Conservation (phyloP, 345 rosid species). For the Litchi chinensis region DNA sequence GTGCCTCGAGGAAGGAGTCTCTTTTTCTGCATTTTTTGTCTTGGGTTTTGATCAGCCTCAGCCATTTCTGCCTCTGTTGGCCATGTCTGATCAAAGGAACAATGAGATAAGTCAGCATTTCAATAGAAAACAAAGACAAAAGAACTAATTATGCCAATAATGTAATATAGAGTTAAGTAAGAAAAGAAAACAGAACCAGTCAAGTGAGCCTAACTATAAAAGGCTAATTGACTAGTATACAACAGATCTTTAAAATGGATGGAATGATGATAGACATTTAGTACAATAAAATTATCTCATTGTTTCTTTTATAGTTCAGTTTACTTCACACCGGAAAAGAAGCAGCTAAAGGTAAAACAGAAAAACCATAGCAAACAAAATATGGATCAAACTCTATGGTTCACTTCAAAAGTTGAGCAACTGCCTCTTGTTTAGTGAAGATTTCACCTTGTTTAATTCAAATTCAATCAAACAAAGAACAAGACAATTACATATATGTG, state of each 20-base stretch:
- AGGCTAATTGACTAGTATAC: background rate
- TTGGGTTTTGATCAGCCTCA: slow-evolving; percentile 69
- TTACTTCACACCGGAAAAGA: background rate
- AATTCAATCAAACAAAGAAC: background rate
- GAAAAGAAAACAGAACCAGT: background rate
- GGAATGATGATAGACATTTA: background rate
- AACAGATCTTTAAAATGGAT: background rate
- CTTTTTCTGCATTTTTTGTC: slow-evolving; percentile 56
- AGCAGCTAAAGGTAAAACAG: background rate
- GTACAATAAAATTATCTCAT: background rate
- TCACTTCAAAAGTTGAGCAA: background rate
- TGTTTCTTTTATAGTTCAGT: slow-evolving; percentile 5
- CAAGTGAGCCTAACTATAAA: background rate
- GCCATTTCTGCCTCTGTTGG: slow-evolving; percentile 96
- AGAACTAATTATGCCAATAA: background rate
- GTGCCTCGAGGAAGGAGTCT: slow-evolving; percentile 81
- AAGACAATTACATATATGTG: background rate
- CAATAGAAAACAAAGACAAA: slow-evolving; percentile 2
- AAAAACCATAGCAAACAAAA: background rate
- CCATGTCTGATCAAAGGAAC: slow-evolving; percentile 72
- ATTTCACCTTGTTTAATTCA: background rate
- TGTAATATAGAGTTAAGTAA: background rate
- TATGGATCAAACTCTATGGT: background rate
- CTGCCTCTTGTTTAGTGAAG: background rate
- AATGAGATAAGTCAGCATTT: background rate